Base-by-base conservation (phyloP, 805 yeast species). In the Pichia sporocuriosa region DNA sequence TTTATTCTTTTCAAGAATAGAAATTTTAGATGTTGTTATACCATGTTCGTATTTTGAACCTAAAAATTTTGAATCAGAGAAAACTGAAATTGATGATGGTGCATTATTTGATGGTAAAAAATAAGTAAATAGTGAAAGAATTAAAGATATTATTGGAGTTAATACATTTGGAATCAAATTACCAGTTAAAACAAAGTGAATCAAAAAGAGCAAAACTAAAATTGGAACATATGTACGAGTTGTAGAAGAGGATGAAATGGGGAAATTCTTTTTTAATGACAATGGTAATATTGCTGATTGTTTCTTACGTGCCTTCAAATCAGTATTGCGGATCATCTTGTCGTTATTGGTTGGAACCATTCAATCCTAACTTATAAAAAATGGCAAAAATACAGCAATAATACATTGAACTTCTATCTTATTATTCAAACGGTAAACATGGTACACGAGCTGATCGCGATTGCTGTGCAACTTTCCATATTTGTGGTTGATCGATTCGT, bases 1-100 rank as follows among this genome's bases (percentile, higher is more conserved):
- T 29, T 69, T 66, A 16, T 77, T 69, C 11, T 66, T 60, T 13
- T 81, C 72, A 17, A 65, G 67, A 22, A 77, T 66, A 43, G 72
- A 75, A 33, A 66, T 56, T 13, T 35, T 31, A 11, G 25, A 32
- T 22, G 23, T 32, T 3, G 42, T 35, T 16, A 43, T n/a, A 26
- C 43, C 43, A 35, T 39, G 39, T 13, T 17, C 17, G 20, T 13
- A 10, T 6, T 32, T 25, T 4, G 29, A 12, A 22, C 50, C 50
- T 15, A 45, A 37, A 31, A 35, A 42, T 30, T 40, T 43, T 25
- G 56, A 46, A 27, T 51, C 58, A 16, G 55, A 48, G 22, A 59
- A 41, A 13, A 12, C 19, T 4, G 37, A 21, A n/a, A 43, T 17
- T 21, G 40, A 35, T 11, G 26, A 21, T n/a, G 45, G 42, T 17